Percentiles rank a stretch among this genome's conserved stretches.
Evolutionary conservation across 768 basidiomycete genomes (phyloP).

Genomic region (Trichaptum fuscoviolaceum): DNA sequence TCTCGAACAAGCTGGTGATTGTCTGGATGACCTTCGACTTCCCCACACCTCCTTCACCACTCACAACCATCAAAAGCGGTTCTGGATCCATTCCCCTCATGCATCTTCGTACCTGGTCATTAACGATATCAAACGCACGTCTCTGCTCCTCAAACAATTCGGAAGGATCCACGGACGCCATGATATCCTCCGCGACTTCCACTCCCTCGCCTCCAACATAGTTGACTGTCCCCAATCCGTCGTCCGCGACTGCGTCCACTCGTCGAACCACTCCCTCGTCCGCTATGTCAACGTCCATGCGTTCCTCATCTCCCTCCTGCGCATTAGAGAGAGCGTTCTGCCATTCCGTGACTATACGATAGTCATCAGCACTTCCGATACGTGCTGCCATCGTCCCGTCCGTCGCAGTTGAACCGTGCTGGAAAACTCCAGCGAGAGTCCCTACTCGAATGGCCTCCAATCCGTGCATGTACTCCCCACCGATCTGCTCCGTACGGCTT

Average conservation of each 20-base stretch:
- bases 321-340: too few relatives aligned
- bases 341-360: background rate
- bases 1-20: constrained; percentile 29
- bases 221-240: background rate
- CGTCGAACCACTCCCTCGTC: too few relatives aligned
- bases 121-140: constrained; percentile 32
- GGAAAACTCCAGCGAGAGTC: background rate
- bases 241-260: background rate
- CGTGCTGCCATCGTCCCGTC: background rate
- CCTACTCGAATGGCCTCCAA: background rate
- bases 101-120: constrained; percentile 19
- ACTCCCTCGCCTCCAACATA: background rate
- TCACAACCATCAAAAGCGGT: constrained; percentile 33
- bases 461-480: background rate
- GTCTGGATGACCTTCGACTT: constrained; percentile 38
- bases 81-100: constrained; percentile 4
- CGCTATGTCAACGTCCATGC: too few relatives aligned
- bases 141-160: constrained; percentile 28
- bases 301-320: too few relatives aligned
- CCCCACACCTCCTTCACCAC: constrained; percentile 39
- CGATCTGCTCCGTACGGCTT: background rate
- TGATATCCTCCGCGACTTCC: constrained; percentile 1
- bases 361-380: background rate
- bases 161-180: constrained; percentile 9
- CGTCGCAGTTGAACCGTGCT: background rate